Percentiles rank a stretch among this genome's conserved stretches.
These are phyloP conservation scores for Diaporthe destruens DNA, from an alignment of 2,329 filamentous ascomycete species.

Conservation along the genomic window DNA sequence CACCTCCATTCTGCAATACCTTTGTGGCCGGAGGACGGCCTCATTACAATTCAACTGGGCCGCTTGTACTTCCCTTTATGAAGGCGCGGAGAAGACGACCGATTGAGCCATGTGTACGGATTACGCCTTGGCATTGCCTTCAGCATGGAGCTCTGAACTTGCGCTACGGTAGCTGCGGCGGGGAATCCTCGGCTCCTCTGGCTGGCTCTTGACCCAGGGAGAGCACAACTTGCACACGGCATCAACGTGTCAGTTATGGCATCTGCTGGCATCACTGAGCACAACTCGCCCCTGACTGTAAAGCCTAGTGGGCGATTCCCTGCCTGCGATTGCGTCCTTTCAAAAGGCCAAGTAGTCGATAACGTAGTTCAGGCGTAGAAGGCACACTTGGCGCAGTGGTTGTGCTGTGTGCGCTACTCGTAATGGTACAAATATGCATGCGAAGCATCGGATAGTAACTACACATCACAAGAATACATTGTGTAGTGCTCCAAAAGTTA, in stretches of 20 bases:
- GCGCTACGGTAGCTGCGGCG: not conserved
- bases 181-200: not conserved
- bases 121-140: not conserved
- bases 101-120: not conserved
- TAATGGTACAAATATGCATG: not conserved
- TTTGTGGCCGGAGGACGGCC: not conserved
- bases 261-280: not conserved
- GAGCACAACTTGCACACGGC: not conserved
- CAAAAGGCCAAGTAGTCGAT: not conserved
- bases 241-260: not conserved
- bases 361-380: not conserved
- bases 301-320: not conserved
- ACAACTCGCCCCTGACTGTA: not conserved
- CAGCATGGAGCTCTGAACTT: not conserved
- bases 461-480: constrained; percentile 12
- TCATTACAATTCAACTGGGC: no score
- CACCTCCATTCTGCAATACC: not conserved
- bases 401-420: not conserved
- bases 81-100: not conserved
- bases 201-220: not conserved
- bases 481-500: constrained; percentile 14
- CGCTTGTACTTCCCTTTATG: not conserved
- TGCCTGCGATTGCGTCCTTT: not conserved
- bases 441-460: not conserved
- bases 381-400: no score